Base-by-base conservation (phyloP, 169 alveolate species). In the Plasmodium ovale region DNA sequence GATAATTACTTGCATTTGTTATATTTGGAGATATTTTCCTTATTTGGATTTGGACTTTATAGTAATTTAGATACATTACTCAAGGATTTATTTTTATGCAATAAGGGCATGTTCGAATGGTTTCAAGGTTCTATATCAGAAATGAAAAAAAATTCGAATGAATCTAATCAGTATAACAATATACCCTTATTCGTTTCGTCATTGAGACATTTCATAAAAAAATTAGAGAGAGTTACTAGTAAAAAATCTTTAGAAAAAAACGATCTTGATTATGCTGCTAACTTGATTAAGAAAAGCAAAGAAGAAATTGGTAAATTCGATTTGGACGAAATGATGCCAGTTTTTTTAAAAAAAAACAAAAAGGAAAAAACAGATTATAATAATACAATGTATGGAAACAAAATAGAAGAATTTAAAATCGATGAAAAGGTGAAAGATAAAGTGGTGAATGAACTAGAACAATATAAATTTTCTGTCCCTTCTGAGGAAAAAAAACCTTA, bases 381-480 rank as follows among this genome's bases (percentile, higher is more conserved):
- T 25, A 67, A 10, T 19, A 21, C 14, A 14, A 9, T 33, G 1
- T 65, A n/a, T 51, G 33, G 53, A 25, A 64, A 82, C 16, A 29
- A 27, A 42, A 31, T 85, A 6, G 87, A 85, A 54, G 62, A 54
- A 64, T 33, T 68, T 35, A 85, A 58, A 85, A 85, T 85, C 44
- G 87, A 69, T 60, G 31, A 44, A 5, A 67, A 85, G 3, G 27
- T 70, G 25, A 68, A 51, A 56, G 67, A 68, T 9, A 47, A 68
- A 69, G 69, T 85, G 19, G 23, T 85, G 27, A 9, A 56, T 56
- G 87, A 85, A n/a, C 7, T 85, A 4, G 87, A 69, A 54, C 42
- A 49, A 21, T 85, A 85, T 60, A 85, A 85, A 85, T 85, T 82
- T 65, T 82, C 90, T 33, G 39, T 65, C 27, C 35, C 56, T 54